Evolutionary conservation across 768 basidiomycete genomes (phyloP).

Genomic region (Sistotremastrum suecicum): DNA sequence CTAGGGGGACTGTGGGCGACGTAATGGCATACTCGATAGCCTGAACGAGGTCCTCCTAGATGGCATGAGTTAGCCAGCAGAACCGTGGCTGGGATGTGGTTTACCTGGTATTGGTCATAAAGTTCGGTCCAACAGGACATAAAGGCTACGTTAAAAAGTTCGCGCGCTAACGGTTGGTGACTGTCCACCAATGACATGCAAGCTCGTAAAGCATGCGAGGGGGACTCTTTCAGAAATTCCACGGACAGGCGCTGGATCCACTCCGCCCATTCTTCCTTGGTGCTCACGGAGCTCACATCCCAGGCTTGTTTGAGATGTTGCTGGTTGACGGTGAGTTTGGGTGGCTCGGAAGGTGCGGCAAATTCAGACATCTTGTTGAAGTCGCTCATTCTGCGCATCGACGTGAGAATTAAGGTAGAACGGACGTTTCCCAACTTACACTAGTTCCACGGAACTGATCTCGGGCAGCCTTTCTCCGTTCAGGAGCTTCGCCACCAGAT

Average conservation of each 20-base stretch:
- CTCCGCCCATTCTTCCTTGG: slow-evolving; percentile 82
- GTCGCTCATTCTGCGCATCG: slow-evolving; percentile 32
- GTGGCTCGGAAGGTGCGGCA: slow-evolving; percentile 73
- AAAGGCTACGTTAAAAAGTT: slow-evolving; percentile 96
- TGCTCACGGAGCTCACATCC: slow-evolving; percentile 68
- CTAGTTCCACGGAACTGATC: slow-evolving; percentile 49
- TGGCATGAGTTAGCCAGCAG: slow-evolving; percentile 4
- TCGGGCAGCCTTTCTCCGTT: slow-evolving; percentile 90
- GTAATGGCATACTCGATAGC: slow-evolving; percentile 80
- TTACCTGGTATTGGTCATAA: slow-evolving; percentile 91
- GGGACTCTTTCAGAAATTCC: slow-evolving; percentile 96
- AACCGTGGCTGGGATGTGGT: slow-evolving; percentile 7
- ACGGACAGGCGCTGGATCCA: slow-evolving; percentile 92
- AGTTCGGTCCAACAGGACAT: slow-evolving; percentile 94
- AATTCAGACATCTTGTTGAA: slow-evolving; percentile 52
- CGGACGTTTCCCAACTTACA: slow-evolving; percentile 27
- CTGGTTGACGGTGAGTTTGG: slow-evolving; percentile 89
- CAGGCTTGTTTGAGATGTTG: slow-evolving; percentile 95
- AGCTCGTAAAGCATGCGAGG: slow-evolving; percentile 93
- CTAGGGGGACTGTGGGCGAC: slow-evolving; percentile 63
- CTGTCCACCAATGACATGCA: slow-evolving; percentile 90
- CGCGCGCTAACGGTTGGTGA: slow-evolving; percentile 81
- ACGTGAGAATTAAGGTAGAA: not conserved
- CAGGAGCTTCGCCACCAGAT: slow-evolving; percentile 73
- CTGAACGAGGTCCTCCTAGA: slow-evolving; percentile 84